phyloP scores from a whole-genome alignment of 768 basidiomycete genomes.

The Coprinopsis marcescibilis region DNA sequence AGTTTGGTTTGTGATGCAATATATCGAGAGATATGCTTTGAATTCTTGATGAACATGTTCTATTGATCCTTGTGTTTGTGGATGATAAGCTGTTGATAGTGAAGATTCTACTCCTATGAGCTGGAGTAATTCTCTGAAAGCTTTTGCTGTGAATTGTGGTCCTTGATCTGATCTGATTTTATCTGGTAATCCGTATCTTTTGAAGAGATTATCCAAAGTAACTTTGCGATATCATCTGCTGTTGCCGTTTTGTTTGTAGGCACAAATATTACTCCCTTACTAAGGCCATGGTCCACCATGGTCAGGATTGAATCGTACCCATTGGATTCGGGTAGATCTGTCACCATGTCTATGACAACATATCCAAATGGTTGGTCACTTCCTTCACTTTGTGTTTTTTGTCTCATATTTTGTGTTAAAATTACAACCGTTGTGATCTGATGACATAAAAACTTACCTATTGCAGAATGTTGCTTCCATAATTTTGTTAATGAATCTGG shows the following conservation, averaged over 20 bases:
- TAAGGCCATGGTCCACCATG: too few species aligned
- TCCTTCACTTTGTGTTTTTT: slow-evolving; percentile 18
- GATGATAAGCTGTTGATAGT: slow-evolving; percentile 13
- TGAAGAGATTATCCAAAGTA: background rate
- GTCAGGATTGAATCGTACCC: too few species aligned
- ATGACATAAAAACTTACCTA: slow-evolving; percentile 30
- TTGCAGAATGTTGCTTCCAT: slow-evolving; percentile 16
- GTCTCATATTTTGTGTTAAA: slow-evolving; percentile 30
- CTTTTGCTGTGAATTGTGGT: slow-evolving; percentile 12
- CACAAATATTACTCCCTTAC: slow-evolving; percentile 21
- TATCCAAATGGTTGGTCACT: background rate
- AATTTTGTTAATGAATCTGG: background rate
- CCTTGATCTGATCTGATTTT: slow-evolving; percentile 17
- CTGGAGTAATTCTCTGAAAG: slow-evolving; percentile 12
- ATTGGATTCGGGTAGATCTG: slow-evolving; percentile 10
- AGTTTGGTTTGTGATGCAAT: background rate
- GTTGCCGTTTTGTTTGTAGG: slow-evolving; percentile 15
- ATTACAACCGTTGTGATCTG: slow-evolving; percentile 28
- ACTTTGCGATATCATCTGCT: background rate
- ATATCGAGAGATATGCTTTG: slow-evolving; percentile 1
- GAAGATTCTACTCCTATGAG: too few species aligned
- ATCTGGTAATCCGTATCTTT: slow-evolving; percentile 4
- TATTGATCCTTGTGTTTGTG: slow-evolving; percentile 3
- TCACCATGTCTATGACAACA: slow-evolving; percentile 15
- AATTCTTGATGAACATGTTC: slow-evolving; percentile 10